Percentiles rank a stretch among this genome's conserved stretches.
These are phyloP conservation scores for Arthrobotrys conoides DNA, from an alignment of 2,329 filamentous ascomycete species.

Conservation along the genomic window DNA sequence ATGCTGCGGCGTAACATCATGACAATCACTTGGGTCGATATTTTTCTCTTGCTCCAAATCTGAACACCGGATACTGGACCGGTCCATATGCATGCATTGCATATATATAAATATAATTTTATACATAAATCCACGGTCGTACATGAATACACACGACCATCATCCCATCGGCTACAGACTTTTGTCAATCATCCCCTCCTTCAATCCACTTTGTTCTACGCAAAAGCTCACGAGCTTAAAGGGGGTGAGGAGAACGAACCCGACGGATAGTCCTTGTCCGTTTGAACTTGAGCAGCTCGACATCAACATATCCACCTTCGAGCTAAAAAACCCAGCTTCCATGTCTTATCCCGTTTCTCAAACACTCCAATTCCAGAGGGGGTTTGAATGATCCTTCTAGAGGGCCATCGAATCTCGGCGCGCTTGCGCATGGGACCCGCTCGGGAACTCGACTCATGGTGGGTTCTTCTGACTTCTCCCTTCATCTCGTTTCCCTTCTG, in stretches of 20 bases:
- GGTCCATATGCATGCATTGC: background rate
- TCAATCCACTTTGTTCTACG: background rate
- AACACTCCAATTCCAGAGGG: constrained; percentile 45
- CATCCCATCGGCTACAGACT: constrained; percentile 33
- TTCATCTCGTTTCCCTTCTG: constrained; percentile 36
- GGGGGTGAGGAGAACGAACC: constrained; percentile 31
- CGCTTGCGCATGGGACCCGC: constrained; percentile 34
- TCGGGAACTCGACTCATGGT: constrained; percentile 14
- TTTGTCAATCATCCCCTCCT: background rate
- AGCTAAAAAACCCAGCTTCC: constrained; percentile 24
- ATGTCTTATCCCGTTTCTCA: constrained; percentile 60
- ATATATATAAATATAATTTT: constrained; percentile 14
- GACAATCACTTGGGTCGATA: constrained; percentile 51
- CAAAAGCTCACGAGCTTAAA: constrained; percentile 40
- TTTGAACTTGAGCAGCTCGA: constrained; percentile 25
- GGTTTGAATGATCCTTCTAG: constrained; percentile 24
- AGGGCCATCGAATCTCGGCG: constrained; percentile 34
- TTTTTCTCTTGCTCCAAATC: constrained; percentile 37
- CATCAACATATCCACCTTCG: constrained; percentile 16
- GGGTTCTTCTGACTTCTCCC: constrained; percentile 22
- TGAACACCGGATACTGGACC: constrained; percentile 2
- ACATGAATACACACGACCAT: constrained; percentile 25
- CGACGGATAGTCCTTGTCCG: constrained; percentile 25
- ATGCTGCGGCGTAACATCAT: constrained; percentile 50
- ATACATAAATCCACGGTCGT: constrained; percentile 3